phyloP scores from a whole-genome alignment of 257 asterid genomes.

The Solanum gandarillasii region DNA sequence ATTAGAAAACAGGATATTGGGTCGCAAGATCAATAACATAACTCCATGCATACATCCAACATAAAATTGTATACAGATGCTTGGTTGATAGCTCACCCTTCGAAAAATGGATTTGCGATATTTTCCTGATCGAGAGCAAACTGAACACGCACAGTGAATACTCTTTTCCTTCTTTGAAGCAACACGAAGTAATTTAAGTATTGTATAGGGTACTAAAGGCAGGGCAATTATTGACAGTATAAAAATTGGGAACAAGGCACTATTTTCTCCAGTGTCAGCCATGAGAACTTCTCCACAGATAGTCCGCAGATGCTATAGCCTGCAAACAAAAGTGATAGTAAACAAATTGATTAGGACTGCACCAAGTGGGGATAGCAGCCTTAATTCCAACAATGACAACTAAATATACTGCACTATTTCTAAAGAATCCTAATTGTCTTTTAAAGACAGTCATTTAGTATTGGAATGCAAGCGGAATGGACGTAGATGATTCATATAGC shows the following conservation, averaged over 20 bases:
- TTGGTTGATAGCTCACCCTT: conserved; percentile 28
- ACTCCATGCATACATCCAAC: not conserved
- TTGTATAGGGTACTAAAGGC: conserved; percentile 84
- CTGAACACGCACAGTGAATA: conserved; percentile 79
- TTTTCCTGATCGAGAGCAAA: conserved; percentile 66
- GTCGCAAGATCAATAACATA: not conserved
- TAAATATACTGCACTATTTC: not conserved
- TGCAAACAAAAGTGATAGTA: conserved; percentile 13
- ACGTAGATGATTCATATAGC: not conserved
- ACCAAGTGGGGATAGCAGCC: not conserved
- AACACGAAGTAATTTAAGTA: conserved; percentile 58
- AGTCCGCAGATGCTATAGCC: conserved; percentile 17
- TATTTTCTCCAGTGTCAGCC: conserved; percentile 75
- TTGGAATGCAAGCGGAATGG: not conserved
- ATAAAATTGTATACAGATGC: not conserved
- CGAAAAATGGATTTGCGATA: conserved; percentile 44
- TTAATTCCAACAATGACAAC: not conserved
- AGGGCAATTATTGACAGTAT: conserved; percentile 68
- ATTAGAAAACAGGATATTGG: not conserved
- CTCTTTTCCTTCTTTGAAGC: conserved; percentile 49
- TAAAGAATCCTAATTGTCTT: not conserved
- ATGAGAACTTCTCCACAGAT: conserved; percentile 25
- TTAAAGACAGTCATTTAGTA: not conserved
- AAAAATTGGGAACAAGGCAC: conserved; percentile 80
- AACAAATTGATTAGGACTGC: not conserved